A percentile compares a stretch with the other conserved stretches of the same genome.
These are phyloP conservation scores for Falciphora oryzae DNA, from an alignment of 2,329 filamentous ascomycete species.

Conservation along the genomic window DNA sequence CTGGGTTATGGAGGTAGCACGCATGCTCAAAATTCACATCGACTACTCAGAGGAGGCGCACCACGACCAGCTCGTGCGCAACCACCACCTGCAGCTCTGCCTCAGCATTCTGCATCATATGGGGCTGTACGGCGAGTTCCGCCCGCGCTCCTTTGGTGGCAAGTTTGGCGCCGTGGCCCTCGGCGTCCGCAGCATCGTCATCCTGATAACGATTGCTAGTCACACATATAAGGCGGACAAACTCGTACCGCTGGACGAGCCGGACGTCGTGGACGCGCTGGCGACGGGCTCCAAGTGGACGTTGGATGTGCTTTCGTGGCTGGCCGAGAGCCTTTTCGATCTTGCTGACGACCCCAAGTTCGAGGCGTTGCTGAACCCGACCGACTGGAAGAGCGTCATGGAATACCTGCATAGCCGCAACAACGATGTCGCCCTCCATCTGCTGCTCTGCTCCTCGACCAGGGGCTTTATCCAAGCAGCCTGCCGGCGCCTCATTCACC, in stretches of 20 bases:
- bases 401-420: constrained; percentile 47
- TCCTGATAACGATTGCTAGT: constrained; percentile 59
- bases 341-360: constrained; percentile 48
- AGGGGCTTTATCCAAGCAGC: constrained; percentile 66
- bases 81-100: constrained; percentile 66
- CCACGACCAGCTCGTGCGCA: constrained; percentile 67
- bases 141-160: constrained; percentile 58
- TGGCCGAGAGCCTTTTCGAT: constrained; percentile 52
- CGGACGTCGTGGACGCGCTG: constrained; percentile 66
- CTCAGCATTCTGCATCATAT: constrained; percentile 75
- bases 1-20: constrained; percentile 61
- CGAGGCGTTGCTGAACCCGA: constrained; percentile 40
- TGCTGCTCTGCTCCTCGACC: constrained; percentile 68
- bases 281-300: constrained; percentile 75
- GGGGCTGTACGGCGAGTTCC: constrained; percentile 61
- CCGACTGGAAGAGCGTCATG: constrained; percentile 43
- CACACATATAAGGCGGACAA: constrained; percentile 51
- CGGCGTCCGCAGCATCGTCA: constrained; percentile 66
- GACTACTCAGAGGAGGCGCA: constrained; percentile 76
- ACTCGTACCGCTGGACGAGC: constrained; percentile 57
- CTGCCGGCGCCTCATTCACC: constrained; percentile 56
- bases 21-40: constrained; percentile 64
- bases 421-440: constrained; percentile 54
- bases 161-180: constrained; percentile 72
- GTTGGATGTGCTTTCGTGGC: constrained; percentile 61